phyloP scores from a whole-genome alignment of 202 grass and related monocot genomes.

The Setaria viridis region DNA sequence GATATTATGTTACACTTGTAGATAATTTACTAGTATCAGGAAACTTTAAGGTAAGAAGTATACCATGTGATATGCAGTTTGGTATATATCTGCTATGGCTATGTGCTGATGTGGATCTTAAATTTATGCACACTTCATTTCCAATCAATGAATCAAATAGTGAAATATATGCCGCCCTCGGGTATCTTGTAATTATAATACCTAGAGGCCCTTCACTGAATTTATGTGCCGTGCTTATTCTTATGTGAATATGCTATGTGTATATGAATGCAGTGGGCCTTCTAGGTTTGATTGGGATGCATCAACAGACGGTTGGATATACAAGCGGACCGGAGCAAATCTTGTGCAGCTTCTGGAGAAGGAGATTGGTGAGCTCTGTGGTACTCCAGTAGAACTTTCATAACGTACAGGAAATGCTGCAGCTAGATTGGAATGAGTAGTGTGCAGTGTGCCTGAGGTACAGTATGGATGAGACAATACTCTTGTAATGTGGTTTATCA shows the following conservation, averaged over 20 bases:
- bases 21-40: background rate
- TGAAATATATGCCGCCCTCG: background rate
- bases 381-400: constrained; percentile 60
- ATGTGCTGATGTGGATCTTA: background rate
- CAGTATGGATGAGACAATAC: background rate
- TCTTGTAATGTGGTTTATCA: background rate
- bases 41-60: background rate
- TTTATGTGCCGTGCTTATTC: constrained; percentile 8
- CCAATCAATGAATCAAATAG: background rate
- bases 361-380: constrained; percentile 67
- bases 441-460: background rate
- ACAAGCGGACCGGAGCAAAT: constrained; percentile 71
- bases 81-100: background rate
- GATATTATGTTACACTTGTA: background rate
- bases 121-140: background rate
- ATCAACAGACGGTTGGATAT: constrained; percentile 61
- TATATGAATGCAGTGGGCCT: constrained; percentile 67
- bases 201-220: background rate
- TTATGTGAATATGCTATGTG: constrained; percentile 5
- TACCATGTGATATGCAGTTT: background rate
- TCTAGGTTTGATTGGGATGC: constrained; percentile 90
- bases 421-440: background rate
- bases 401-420: constrained; percentile 32
- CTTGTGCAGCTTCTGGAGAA: constrained; percentile 65
- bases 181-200: background rate